Conservation (phyloP, 2,329 filamentous ascomycete species). For the Massarina eburnea region DNA sequence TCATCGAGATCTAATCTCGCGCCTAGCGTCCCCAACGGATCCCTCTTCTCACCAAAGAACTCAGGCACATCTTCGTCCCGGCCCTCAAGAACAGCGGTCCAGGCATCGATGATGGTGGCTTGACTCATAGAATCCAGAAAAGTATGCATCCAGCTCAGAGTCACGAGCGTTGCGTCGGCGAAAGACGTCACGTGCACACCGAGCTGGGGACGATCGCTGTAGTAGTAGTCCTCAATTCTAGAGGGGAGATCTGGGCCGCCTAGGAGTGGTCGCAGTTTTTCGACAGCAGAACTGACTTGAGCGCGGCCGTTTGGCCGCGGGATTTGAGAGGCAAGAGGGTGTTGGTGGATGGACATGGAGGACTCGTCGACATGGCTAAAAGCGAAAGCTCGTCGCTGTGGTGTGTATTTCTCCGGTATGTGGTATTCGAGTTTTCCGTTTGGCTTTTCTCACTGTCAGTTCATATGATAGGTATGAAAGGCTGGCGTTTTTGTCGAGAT, state of each 20-base stretch:
- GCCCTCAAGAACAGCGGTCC: constrained; percentile 23
- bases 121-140: constrained; percentile 23
- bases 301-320: constrained; percentile 24
- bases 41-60: constrained; percentile 18
- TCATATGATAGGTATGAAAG: no score
- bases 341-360: constrained; percentile 43
- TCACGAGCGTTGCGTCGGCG: constrained; percentile 24
- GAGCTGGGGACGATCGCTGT: constrained; percentile 18
- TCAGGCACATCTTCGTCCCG: constrained; percentile 19
- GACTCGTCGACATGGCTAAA: constrained; percentile 45
- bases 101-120: constrained; percentile 18
- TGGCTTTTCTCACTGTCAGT: constrained; percentile 12
- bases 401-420: constrained; percentile 41
- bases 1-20: neutral
- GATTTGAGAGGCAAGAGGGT: constrained; percentile 45
- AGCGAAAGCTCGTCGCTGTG: constrained; percentile 44
- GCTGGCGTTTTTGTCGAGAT: neutral
- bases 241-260: constrained; percentile 6
- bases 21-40: constrained; percentile 18
- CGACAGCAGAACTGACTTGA: constrained; percentile 4
- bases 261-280: constrained; percentile 6
- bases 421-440: constrained; percentile 44
- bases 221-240: constrained; percentile 19
- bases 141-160: constrained; percentile 25
- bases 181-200: constrained; percentile 21